Conservation (phyloP, 306 rosid species). For the Astragalus membranaceus region DNA sequence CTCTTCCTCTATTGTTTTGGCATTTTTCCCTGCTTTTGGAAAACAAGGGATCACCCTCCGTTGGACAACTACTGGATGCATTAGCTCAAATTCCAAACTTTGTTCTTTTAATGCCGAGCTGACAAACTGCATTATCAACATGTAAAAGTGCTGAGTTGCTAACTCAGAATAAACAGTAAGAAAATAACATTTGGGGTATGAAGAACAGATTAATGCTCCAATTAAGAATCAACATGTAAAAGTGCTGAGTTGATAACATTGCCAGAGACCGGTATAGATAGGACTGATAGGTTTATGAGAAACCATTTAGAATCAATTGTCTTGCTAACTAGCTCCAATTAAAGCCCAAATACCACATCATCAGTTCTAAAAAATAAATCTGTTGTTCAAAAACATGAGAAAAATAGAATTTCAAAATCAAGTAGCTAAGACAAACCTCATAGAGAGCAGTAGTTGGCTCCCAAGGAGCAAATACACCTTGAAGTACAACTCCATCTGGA, state of each 20-base stretch:
- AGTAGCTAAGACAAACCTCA: conserved; percentile 50
- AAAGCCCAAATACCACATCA: neutral
- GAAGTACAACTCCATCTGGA: conserved; percentile 94
- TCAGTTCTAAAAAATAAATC: neutral
- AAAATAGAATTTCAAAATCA: neutral
- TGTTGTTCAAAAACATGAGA: neutral
- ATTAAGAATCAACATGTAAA: too few relatives aligned
- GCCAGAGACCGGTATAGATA: neutral
- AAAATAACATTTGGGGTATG: neutral
- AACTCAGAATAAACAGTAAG: neutral
- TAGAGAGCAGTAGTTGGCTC: conserved; percentile 72
- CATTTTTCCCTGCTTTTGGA: conserved; percentile 45
- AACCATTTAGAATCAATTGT: neutral
- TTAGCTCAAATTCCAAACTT: conserved; percentile 67
- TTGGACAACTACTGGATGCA: conserved; percentile 61
- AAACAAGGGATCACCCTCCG: conserved; percentile 66
- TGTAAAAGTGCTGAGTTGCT: neutral
- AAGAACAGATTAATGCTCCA: neutral
- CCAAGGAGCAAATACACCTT: conserved; percentile 74
- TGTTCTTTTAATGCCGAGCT: conserved; percentile 68
- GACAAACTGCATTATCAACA: conserved; percentile 53
- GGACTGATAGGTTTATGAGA: neutral
- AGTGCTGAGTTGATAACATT: too few relatives aligned
- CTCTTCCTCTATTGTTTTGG: conserved; percentile 66
- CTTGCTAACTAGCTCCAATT: neutral